Base-by-base conservation (phyloP, 108 stramenopile species). In the Fragilariopsis cylindrus region DNA sequence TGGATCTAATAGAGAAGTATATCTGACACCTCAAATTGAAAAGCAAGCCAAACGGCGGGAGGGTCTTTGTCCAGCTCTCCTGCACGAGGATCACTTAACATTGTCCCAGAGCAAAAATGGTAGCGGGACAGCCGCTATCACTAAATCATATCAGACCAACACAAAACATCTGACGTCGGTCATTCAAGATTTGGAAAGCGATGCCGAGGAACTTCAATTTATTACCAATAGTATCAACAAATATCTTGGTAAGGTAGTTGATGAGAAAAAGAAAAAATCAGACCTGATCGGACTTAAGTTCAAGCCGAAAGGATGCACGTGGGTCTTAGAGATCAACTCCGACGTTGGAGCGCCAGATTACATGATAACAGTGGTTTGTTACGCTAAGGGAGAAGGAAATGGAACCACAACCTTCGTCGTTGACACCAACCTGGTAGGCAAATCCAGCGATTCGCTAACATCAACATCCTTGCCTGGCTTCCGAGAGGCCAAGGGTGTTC, bases 1-100 rank as follows among this genome's bases (percentile, higher is more conserved):
- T 60, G 30, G 30, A 30, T 39, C 58, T 5, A 60, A 52, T 52
- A 13, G 19, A 7, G 52, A 78, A 42, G 45, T 78, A 19, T 87
- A 84, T 71, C 65, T 87, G 78, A 87, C 86, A 52, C 86, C 86
- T 21, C 81, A 81, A 50, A 71, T 80, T 40, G 75, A 76, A 50
- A 76, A 76, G 60, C 44, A 57, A 44, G 67, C 50, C 16, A 84
- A 84, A 64, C 66, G 81, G 58, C 58, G 75, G 43, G 78, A 81
- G 46, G 83, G 83, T 43, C 77, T 80, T 6, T 78, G 73, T 53
- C 79, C 85, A 1, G 55, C 80, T 9, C 77, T 81, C 11, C 54
- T 76, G 48, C 41, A 39, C 18, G 77, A 83, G 21, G 60, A 63
- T 44, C 71, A 73, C 69, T 40, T 70, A 3, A 13, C 55, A 41